Base-by-base conservation (phyloP, 2,329 filamentous ascomycete species). In the Fusarium verrucosum region DNA sequence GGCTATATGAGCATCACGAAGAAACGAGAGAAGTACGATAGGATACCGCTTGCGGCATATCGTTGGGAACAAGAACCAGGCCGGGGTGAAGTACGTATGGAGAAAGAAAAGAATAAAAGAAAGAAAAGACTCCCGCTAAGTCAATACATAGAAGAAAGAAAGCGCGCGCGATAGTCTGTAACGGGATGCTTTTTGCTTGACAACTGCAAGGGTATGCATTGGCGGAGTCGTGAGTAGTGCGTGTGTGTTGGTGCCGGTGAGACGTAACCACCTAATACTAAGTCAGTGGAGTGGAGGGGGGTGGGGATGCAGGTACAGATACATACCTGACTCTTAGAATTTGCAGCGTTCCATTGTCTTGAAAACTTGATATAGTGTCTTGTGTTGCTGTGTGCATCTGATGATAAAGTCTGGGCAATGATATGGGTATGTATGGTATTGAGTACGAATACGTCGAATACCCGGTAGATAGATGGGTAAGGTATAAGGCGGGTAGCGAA, bases 1-100 rank as follows among this genome's bases (percentile, higher is more conserved):
- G 68, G 70, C 72, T 75, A 74, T 71, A 66, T 62, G 67, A 55
- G 67, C 70, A 73, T 74, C 55, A 66, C 67, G 58, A 62, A 64
- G 53, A 45, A 66, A 71, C 38, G 57, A 63, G 49, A 58, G 51
- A 43, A 53, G 62, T 64, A 70, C 58, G 67, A 67, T 64, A 70
- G 56, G 67, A 67, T 61, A 64, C 72, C 68, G 64, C 71, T 68
- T 65, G 65, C 63, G 61, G 69, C 70, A 72, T 68, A 59, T 66
- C 66, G 65, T 49, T 41, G 26, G 16, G 20, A 17, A 10, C 50
- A 47, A 17, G 28, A 55, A 46, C 45, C 55, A 50, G 28, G 23
- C 44, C 43, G 19, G 26, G 20, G 41, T 36, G 45, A 19, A 22
- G 41, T 56, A 19, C 19, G 41, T 56, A 51, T 51, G 50, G 43